A percentile compares a stretch with the other conserved stretches of the same genome.
Conservation (phyloP, 805 yeast genomes). For the Starmerella tilneyi region DNA sequence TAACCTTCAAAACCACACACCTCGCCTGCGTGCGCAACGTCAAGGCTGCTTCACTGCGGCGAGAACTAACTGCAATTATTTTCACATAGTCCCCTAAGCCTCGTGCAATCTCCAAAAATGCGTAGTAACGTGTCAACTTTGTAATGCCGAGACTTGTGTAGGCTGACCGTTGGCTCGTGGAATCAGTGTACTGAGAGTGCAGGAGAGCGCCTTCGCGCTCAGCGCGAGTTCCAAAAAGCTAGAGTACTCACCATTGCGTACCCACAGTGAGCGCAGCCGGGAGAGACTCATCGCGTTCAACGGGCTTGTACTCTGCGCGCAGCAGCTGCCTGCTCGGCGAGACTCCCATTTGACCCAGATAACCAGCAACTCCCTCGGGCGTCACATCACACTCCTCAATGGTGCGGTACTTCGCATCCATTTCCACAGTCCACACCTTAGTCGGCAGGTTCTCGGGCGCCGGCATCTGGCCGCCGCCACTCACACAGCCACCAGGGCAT, state of each 20-base stretch:
- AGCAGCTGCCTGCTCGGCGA: slow-evolving; percentile 8
- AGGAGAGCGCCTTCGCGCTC: too few species aligned
- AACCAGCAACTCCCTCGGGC: slow-evolving; percentile 9
- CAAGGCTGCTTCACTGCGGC: too few species aligned
- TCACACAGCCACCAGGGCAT: slow-evolving; percentile 94
- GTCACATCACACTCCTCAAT: slow-evolving; percentile 17
- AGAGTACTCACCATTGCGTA: slow-evolving; percentile 25
- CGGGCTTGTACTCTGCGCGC: slow-evolving; percentile 20
- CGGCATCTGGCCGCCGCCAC: slow-evolving; percentile 87
- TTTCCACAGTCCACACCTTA: slow-evolving; percentile 30
- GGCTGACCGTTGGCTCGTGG: too few species aligned
- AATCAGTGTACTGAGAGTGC: too few species aligned
- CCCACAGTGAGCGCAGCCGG: slow-evolving; percentile 26
- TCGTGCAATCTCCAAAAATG: background rate
- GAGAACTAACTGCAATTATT: background rate
- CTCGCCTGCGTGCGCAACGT: too few species aligned
- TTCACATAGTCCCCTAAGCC: background rate
- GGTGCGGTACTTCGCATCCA: slow-evolving; percentile 33
- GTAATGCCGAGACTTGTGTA: too few species aligned
- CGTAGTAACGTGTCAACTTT: too few species aligned
- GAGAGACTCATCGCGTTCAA: slow-evolving; percentile 18
- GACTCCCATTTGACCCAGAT: slow-evolving; percentile 10
- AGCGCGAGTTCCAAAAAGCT: background rate
- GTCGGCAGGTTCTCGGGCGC: slow-evolving; percentile 29
- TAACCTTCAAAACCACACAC: slow-evolving; percentile 4